phyloP scores from a whole-genome alignment of 345 rosid genomes.

The Corymbia maculata region DNA sequence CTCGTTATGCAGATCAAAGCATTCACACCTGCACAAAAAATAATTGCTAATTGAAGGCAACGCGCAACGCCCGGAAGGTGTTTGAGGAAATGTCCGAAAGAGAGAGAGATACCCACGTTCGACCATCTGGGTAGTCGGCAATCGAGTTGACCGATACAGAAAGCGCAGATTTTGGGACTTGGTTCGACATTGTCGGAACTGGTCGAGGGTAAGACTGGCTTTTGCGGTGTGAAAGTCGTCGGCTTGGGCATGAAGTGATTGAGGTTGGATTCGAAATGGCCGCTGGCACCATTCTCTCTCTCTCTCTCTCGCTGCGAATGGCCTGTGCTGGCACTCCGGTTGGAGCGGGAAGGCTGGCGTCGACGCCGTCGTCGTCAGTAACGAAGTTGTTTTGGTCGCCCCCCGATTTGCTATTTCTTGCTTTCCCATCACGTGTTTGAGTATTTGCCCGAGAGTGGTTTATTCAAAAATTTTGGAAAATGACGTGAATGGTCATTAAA shows the following conservation, averaged over 20 bases:
- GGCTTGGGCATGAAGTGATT: neutral
- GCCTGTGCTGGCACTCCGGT: neutral
- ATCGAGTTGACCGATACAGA: neutral
- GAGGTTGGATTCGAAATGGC: neutral
- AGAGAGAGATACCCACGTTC: neutral
- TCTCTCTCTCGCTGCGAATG: neutral
- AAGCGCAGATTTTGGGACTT: neutral
- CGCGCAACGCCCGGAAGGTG: neutral
- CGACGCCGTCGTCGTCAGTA: neutral
- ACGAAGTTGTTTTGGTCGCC: neutral
- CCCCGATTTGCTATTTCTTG: neutral
- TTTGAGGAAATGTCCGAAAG: slow-evolving; percentile 21
- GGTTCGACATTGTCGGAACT: neutral
- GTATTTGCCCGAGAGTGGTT: neutral
- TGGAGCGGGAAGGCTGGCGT: neutral
- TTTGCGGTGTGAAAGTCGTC: neutral
- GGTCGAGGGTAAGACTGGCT: neutral
- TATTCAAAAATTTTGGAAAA: neutral
- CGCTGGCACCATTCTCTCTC: neutral
- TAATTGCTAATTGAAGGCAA: neutral
- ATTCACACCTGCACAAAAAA: slow-evolving; percentile 41
- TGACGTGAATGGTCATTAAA: fast-evolving
- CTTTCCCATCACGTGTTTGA: neutral
- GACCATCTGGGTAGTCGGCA: neutral
- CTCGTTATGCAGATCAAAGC: slow-evolving; percentile 51